Evolutionary conservation across 2,329 filamentous ascomycete species (phyloP).

Genomic region (Nothomitra cinnamomea): DNA sequence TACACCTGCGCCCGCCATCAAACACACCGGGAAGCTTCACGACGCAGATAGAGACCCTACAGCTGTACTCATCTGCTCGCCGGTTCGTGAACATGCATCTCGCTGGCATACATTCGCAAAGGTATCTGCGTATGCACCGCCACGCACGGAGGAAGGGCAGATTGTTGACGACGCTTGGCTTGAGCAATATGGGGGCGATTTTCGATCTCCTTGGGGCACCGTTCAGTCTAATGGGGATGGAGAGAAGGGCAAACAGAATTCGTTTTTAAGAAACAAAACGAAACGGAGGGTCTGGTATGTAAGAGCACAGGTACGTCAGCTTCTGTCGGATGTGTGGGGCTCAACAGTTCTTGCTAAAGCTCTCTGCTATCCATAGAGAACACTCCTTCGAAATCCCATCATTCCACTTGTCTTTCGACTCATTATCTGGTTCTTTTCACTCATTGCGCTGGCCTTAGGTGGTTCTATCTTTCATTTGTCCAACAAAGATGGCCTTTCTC

Average conservation of each 20-base stretch:
- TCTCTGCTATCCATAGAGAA: constrained; percentile 23
- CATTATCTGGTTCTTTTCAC: constrained; percentile 66
- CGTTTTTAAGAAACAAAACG: constrained; percentile 18
- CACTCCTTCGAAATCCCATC: constrained; percentile 63
- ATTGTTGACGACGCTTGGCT: constrained; percentile 27
- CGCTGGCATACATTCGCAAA: constrained; percentile 16
- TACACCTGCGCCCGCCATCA: constrained; percentile 15
- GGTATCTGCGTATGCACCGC: constrained; percentile 12
- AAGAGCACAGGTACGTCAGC: constrained; percentile 21
- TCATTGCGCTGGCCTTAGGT: constrained; percentile 64
- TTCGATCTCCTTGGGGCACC: constrained; percentile 34
- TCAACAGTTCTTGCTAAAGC: background rate
- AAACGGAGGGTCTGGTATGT: constrained; percentile 37
- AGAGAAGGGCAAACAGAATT: constrained; percentile 23
- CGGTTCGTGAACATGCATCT: constrained; percentile 12
- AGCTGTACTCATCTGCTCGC: constrained; percentile 13
- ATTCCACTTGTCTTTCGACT: constrained; percentile 73
- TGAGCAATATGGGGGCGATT: constrained; percentile 30
- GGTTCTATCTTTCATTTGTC: constrained; percentile 53
- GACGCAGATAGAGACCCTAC: constrained; percentile 15
- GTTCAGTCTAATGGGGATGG: constrained; percentile 29
- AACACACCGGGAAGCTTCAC: constrained; percentile 8
- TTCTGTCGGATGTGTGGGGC: background rate
- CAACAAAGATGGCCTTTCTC: constrained; percentile 28
- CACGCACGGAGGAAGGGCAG: background rate